A percentile compares a stretch with the other conserved stretches of the same genome.
Evolutionary conservation across 768 basidiomycete species (phyloP).

Genomic region (Floccularia luteovirens): DNA sequence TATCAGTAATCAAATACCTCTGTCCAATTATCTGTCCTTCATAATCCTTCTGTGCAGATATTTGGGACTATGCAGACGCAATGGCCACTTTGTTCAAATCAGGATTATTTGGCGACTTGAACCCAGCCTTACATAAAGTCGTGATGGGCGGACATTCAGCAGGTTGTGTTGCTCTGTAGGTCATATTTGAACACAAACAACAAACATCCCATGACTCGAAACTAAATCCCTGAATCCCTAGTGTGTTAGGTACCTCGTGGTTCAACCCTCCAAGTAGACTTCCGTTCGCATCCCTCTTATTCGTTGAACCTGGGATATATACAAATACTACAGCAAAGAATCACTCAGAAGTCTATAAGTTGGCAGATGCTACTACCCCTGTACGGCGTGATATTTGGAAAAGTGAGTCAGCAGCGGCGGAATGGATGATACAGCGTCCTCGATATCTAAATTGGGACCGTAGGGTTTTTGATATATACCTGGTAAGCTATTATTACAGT

Average conservation of each 20-base stretch:
- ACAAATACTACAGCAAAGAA: slow-evolving; percentile 12
- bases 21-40: not conserved
- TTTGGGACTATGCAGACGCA: slow-evolving; percentile 22
- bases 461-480: slow-evolving; percentile 16
- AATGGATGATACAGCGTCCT: slow-evolving; percentile 15
- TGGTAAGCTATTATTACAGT: slow-evolving; percentile 9
- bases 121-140: slow-evolving; percentile 15
- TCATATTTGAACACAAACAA: not conserved
- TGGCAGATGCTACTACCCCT: slow-evolving; percentile 15
- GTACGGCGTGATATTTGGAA: slow-evolving; percentile 17
- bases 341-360: slow-evolving; percentile 17
- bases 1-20: slow-evolving; percentile 10
- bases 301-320: slow-evolving; percentile 18
- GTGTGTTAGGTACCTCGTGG: slow-evolving; percentile 14
- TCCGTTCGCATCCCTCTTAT: slow-evolving; percentile 16
- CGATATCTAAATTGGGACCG: slow-evolving; percentile 18
- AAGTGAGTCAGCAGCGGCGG: slow-evolving; percentile 12
- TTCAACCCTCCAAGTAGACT: slow-evolving; percentile 18
- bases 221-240: slow-evolving; percentile 3
- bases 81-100: slow-evolving; percentile 18
- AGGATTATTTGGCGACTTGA: slow-evolving; percentile 13
- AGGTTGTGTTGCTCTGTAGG: slow-evolving; percentile 21
- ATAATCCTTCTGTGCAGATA: slow-evolving; percentile 9
- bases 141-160: slow-evolving; percentile 23
- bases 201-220: not conserved